Evolutionary conservation across 768 basidiomycete genomes (phyloP).

Genomic region (Boletus vinaceobasis): DNA sequence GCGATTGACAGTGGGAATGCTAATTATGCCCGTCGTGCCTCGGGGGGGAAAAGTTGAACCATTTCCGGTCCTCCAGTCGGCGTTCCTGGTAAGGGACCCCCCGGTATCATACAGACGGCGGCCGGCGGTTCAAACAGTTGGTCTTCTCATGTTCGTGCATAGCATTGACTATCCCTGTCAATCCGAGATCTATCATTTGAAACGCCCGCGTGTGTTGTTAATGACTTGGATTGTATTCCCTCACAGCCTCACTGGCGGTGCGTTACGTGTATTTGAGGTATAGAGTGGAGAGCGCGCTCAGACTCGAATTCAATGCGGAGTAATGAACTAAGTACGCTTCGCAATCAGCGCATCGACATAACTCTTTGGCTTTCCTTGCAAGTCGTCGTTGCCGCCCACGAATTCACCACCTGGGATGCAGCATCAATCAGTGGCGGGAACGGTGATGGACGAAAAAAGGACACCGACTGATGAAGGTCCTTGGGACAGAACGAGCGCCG

Average conservation of each 20-base stretch:
- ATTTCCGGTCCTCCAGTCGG: not conserved
- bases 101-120: not conserved
- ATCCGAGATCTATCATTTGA: too few relatives aligned
- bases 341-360: conserved; percentile 13
- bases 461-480: conserved; percentile 66
- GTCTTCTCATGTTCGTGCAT: too few relatives aligned
- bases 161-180: too few relatives aligned
- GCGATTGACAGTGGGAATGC: not conserved
- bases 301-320: too few relatives aligned
- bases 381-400: conserved; percentile 22
- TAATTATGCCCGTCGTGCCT: not conserved
- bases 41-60: not conserved
- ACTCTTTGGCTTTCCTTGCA: conserved; percentile 2
- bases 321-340: not conserved
- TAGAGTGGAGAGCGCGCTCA: not conserved
- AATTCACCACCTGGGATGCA: conserved; percentile 12
- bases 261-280: not conserved
- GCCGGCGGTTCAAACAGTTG: too few relatives aligned
- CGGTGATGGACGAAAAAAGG: not conserved
- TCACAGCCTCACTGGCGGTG: not conserved
- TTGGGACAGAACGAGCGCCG: conserved; percentile 69
- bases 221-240: too few relatives aligned
- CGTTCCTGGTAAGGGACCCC: not conserved
- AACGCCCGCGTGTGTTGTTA: too few relatives aligned
- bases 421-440: not conserved